Percentiles rank a stretch among this genome's conserved stretches.
phyloP scores from a whole-genome alignment of 352 stramenopile species.

The Plasmopara viticola region DNA sequence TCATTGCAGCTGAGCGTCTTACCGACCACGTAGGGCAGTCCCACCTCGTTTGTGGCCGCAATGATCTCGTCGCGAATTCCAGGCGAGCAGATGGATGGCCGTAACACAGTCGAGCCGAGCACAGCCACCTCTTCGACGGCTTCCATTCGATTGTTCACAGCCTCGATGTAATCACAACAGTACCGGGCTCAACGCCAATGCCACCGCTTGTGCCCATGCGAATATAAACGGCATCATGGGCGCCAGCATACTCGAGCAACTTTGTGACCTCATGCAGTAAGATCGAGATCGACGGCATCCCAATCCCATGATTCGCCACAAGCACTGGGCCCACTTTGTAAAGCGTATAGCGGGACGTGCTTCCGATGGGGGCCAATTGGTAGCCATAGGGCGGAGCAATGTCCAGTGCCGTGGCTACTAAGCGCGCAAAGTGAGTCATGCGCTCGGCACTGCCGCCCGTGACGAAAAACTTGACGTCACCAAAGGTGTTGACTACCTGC shows the following conservation, averaged over 20 bases:
- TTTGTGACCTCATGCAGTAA: conserved; percentile 81
- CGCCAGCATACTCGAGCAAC: conserved; percentile 69
- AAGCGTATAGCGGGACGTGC: conserved; percentile 63
- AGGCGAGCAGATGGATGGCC: conserved; percentile 50
- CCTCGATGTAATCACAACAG: conserved; percentile 77
- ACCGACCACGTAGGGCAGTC: conserved; percentile 50
- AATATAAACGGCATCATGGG: conserved; percentile 52
- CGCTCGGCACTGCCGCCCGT: conserved; percentile 65
- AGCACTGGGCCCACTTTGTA: conserved; percentile 81
- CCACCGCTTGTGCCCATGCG: conserved; percentile 79
- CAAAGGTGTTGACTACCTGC: conserved; percentile 44
- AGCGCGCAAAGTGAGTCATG: conserved; percentile 65
- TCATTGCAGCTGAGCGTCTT: conserved; percentile 84
- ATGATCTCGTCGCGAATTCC: conserved; percentile 53
- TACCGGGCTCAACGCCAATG: conserved; percentile 66
- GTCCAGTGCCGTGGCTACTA: conserved; percentile 44
- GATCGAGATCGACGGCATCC: conserved; percentile 76
- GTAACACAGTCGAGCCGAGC: conserved; percentile 43
- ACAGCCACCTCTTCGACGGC: conserved; percentile 59
- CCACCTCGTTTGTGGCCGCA: conserved; percentile 37
- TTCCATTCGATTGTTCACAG: conserved; percentile 76
- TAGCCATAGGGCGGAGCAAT: conserved; percentile 65
- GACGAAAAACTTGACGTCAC: conserved; percentile 77
- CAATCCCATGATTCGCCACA: conserved; percentile 77
- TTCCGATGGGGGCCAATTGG: conserved; percentile 50